Conservation (phyloP, 257 asterid species). For the Catharanthus roseus region DNA sequence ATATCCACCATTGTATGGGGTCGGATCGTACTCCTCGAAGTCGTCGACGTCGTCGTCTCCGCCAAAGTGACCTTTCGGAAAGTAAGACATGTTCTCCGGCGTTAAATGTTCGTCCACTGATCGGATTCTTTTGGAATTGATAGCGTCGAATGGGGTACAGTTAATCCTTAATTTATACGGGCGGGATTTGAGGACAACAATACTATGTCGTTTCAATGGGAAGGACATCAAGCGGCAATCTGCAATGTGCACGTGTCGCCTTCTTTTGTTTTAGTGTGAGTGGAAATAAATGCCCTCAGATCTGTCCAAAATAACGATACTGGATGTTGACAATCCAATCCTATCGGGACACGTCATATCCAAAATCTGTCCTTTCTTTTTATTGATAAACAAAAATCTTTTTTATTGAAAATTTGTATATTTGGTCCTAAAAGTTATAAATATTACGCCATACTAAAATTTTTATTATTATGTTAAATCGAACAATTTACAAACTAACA, state of each 20-base stretch:
- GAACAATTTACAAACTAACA: too few relatives aligned
- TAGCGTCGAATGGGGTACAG: too few relatives aligned
- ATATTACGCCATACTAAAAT: too few relatives aligned
- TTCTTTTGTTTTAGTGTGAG: too few relatives aligned
- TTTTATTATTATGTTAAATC: too few relatives aligned
- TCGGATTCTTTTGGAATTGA: background rate
- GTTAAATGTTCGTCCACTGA: background rate
- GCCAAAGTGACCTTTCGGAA: conserved; percentile 50
- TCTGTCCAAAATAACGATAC: conserved; percentile 1
- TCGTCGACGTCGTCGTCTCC: conserved; percentile 48
- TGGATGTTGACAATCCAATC: background rate
- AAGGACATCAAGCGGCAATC: background rate
- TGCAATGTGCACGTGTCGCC: background rate
- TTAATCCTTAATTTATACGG: background rate
- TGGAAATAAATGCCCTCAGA: conserved; percentile 8
- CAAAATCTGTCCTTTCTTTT: too few relatives aligned
- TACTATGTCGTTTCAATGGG: background rate
- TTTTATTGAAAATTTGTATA: too few relatives aligned
- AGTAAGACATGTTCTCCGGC: conserved; percentile 61
- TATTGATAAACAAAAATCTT: too few relatives aligned
- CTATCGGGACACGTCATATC: too few relatives aligned
- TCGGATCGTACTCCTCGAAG: conserved; percentile 79
- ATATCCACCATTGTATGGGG: conserved; percentile 93
- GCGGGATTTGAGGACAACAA: background rate
- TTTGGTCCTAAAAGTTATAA: too few relatives aligned